Conservation (phyloP, 1,139 yeast genomes). For the Lodderomyces oxycetoniae region DNA sequence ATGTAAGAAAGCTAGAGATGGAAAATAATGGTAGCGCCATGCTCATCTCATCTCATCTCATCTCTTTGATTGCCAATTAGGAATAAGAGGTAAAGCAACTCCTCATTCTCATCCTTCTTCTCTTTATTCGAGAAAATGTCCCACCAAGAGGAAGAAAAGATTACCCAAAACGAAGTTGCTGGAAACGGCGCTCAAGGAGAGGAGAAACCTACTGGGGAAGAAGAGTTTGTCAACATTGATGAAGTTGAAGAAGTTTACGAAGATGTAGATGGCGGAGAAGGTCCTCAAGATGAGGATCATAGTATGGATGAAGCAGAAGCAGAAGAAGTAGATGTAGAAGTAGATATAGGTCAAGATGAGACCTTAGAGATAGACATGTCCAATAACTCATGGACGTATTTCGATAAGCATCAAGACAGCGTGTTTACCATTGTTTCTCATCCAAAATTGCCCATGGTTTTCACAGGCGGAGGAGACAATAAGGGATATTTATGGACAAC, state of each 20-base stretch:
- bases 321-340: conserved; percentile 28
- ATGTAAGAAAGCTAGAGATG: too few species aligned
- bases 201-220: conserved; percentile 20
- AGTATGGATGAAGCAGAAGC: conserved; percentile 23
- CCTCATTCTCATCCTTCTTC: not conserved
- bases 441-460: conserved; percentile 73
- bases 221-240: conserved; percentile 50
- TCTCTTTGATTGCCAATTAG: too few species aligned
- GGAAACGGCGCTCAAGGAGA: not conserved
- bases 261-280: conserved; percentile 30
- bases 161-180: conserved; percentile 2
- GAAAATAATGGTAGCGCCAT: too few species aligned
- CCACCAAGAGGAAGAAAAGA: not conserved
- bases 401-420: conserved; percentile 83
- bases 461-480: conserved; percentile 89
- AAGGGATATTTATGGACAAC: conserved; percentile 89
- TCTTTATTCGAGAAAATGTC: not conserved
- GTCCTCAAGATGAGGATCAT: conserved; percentile 37
- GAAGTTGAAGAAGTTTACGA: conserved; percentile 60
- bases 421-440: conserved; percentile 74
- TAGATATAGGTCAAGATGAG: conserved; percentile 27
- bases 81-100: too few species aligned
- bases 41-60: too few species aligned
- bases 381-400: conserved; percentile 84
- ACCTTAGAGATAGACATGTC: conserved; percentile 60